A percentile compares a stretch with the other conserved stretches of the same genome.
These are phyloP conservation scores for Saccharomycopsis selenospora DNA, from an alignment of 805 yeast species.

Conservation along the genomic window DNA sequence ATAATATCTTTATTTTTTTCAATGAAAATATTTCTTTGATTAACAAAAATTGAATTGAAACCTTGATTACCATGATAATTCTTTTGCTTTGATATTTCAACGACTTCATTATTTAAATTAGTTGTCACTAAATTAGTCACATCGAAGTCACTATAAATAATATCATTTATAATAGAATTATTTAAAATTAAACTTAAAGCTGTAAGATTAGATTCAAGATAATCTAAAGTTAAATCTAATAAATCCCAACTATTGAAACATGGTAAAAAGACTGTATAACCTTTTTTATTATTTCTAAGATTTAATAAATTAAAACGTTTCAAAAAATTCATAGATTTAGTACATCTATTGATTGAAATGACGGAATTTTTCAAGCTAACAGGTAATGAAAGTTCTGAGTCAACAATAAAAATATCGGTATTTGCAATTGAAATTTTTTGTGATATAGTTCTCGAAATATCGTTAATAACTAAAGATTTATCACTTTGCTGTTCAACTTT, in stretches of 20 bases:
- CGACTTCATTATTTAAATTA: conserved; percentile 28
- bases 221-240: conserved; percentile 52
- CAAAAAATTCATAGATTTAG: conserved; percentile 55
- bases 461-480: conserved; percentile 41
- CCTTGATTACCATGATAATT: conserved; percentile 21
- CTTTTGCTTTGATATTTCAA: conserved; percentile 21
- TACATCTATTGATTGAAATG: conserved; percentile 55
- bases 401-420: conserved; percentile 58
- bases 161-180: conserved; percentile 52
- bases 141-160: conserved; percentile 59
- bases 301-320: conserved; percentile 44
- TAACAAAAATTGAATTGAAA: conserved; percentile 23
- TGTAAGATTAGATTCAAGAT: conserved; percentile 45
- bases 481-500: conserved; percentile 35
- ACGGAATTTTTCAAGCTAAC: conserved; percentile 55
- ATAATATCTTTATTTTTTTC: conserved; percentile 52
- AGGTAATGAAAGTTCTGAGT: conserved; percentile 58
- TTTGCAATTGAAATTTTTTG: conserved; percentile 48
- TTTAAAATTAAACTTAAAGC: conserved; percentile 47
- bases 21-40: conserved; percentile 19
- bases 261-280: conserved; percentile 76
- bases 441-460: conserved; percentile 35
- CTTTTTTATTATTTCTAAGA: conserved; percentile 45
- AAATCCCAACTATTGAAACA: conserved; percentile 66
- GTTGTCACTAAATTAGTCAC: conserved; percentile 26